Conservation (phyloP, 768 basidiomycete genomes). For the Pholiota conissans region DNA sequence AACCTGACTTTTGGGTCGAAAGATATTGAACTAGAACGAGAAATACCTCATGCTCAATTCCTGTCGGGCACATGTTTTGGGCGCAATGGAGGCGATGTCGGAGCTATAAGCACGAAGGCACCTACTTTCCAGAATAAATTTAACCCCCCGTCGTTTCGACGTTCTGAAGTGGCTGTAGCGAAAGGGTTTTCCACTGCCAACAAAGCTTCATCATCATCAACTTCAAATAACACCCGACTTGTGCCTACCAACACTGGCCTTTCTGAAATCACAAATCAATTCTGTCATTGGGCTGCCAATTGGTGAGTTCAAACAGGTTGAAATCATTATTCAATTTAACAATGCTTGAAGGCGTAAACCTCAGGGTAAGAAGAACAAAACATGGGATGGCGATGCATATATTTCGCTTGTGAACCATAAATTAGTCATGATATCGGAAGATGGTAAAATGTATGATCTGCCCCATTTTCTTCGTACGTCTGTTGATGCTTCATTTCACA, state of each 20-base stretch:
- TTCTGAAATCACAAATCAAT: conserved; percentile 16
- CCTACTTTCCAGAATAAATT: conserved; percentile 22
- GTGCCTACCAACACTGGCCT: conserved; percentile 2
- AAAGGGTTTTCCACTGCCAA: too few species aligned
- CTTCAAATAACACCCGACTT: neutral
- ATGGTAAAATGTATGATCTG: conserved; percentile 62
- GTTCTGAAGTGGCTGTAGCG: neutral
- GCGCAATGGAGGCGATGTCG: neutral
- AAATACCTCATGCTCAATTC: conserved; percentile 54
- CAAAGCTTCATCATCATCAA: neutral
- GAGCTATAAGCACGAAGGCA: neutral
- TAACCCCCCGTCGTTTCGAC: conserved; percentile 18
- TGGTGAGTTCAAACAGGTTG: conserved; percentile 38
- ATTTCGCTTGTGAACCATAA: conserved; percentile 51
- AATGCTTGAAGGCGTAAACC: conserved; percentile 61
- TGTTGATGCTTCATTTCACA: conserved; percentile 22
- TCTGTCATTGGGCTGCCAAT: conserved; percentile 66
- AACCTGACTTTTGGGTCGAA: conserved; percentile 45
- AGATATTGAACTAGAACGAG: conserved; percentile 66
- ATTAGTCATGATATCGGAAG: conserved; percentile 64
- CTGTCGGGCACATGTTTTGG: conserved; percentile 67
- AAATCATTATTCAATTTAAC: conserved; percentile 3
- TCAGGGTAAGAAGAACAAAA: conserved; percentile 75
- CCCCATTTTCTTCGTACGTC: neutral
- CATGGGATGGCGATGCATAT: conserved; percentile 83